phyloP scores from a whole-genome alignment of 2,329 filamentous ascomycete genomes.

The Botrytis aclada region DNA sequence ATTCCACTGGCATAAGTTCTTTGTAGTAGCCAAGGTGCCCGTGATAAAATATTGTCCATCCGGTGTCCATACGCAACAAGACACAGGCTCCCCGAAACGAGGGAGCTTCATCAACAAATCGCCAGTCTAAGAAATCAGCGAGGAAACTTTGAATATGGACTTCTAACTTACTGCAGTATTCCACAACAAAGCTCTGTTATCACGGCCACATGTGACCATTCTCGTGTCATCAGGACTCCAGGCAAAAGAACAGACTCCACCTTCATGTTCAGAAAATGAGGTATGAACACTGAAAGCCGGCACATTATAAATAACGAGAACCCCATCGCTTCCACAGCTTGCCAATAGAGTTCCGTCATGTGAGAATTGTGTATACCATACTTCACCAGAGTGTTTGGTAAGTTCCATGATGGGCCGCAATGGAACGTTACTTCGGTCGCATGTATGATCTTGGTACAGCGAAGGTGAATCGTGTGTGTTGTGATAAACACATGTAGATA shows the following conservation, averaged over 20 bases:
- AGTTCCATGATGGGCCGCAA: constrained; percentile 68
- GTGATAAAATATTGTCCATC: constrained; percentile 77
- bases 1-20: constrained; percentile 69
- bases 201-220: constrained; percentile 78
- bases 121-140: constrained; percentile 53
- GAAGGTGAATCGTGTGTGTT: constrained; percentile 77
- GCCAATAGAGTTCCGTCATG: constrained; percentile 80
- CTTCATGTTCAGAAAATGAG: constrained; percentile 61
- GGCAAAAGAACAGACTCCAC: constrained; percentile 72
- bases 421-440: constrained; percentile 77
- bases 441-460: constrained; percentile 83
- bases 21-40: constrained; percentile 66
- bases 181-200: constrained; percentile 74
- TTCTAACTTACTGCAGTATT: constrained; percentile 57
- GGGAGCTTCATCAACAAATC: constrained; percentile 60
- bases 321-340: constrained; percentile 72
- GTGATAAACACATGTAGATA: constrained; percentile 82
- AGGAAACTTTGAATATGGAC: not conserved
- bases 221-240: constrained; percentile 92
- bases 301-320: constrained; percentile 80
- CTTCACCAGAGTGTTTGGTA: constrained; percentile 71
- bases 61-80: constrained; percentile 82
- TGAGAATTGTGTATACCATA: constrained; percentile 91
- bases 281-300: constrained; percentile 63
- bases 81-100: constrained; percentile 79